These are phyloP conservation scores for Lipomyces mesembrius DNA, from an alignment of 805 yeast species.

Conservation along the genomic window DNA sequence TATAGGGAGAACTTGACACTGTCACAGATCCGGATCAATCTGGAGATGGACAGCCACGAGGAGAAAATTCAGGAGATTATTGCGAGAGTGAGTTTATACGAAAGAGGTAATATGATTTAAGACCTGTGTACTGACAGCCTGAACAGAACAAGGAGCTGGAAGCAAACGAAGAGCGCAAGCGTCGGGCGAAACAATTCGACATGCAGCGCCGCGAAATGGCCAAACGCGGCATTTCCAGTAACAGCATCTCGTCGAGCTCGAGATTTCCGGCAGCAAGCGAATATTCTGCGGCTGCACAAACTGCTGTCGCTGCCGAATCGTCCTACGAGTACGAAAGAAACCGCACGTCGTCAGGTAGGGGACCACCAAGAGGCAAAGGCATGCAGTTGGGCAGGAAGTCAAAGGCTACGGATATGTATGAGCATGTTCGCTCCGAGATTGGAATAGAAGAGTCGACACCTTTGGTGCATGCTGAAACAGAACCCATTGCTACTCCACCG, in stretches of 20 bases:
- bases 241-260: constrained; percentile 17
- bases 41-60: constrained; percentile 98
- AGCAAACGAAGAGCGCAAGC: constrained; percentile 95
- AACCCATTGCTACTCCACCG: constrained; percentile 32
- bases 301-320: constrained; percentile 28
- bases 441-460: constrained; percentile 40
- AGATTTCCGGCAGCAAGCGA: constrained; percentile 29
- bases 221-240: constrained; percentile 41
- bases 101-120: not conserved
- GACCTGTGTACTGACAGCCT: constrained; percentile 43
- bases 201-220: constrained; percentile 58
- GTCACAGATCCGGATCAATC: constrained; percentile 81
- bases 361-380: constrained; percentile 64
- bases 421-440: constrained; percentile 44
- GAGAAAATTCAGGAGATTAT: constrained; percentile 98
- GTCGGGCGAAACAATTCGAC: constrained; percentile 80
- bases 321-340: constrained; percentile 33
- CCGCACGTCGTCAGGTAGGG: constrained; percentile 35
- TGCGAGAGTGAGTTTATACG: constrained; percentile 47
- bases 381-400: constrained; percentile 74
- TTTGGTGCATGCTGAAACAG: constrained; percentile 41
- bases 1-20: constrained; percentile 84
- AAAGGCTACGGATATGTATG: constrained; percentile 41
- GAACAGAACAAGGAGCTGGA: constrained; percentile 88
- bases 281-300: constrained; percentile 27